Percentiles rank a stretch among this genome's conserved stretches.
These are phyloP conservation scores for Wickerhamiella nectarea DNA, from an alignment of 805 yeast species.

Conservation along the genomic window DNA sequence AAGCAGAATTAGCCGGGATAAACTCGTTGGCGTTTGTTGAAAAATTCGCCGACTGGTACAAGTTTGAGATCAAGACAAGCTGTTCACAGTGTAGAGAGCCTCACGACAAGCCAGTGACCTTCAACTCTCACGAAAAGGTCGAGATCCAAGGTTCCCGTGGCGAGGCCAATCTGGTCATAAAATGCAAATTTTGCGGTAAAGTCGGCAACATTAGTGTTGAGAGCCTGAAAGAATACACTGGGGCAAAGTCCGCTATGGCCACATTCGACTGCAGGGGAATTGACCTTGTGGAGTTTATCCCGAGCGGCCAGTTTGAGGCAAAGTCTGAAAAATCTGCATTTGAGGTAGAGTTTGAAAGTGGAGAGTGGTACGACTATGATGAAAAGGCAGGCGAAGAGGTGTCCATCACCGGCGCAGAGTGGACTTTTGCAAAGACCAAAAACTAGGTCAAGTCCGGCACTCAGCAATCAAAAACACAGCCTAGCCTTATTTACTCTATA, in stretches of 20 bases:
- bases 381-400: slow-evolving; percentile 73
- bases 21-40: slow-evolving; percentile 49
- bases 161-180: slow-evolving; percentile 68
- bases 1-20: slow-evolving; percentile 42
- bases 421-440: slow-evolving; percentile 38
- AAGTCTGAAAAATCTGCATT: slow-evolving; percentile 43
- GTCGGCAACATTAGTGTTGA: slow-evolving; percentile 25
- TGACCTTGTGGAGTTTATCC: slow-evolving; percentile 53
- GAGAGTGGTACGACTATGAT: slow-evolving; percentile 93
- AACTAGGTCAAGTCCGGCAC: background rate
- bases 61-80: slow-evolving; percentile 56
- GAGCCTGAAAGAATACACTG: slow-evolving; percentile 23
- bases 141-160: slow-evolving; percentile 57
- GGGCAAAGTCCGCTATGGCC: slow-evolving; percentile 37
- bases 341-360: slow-evolving; percentile 58
- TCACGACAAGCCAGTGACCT: slow-evolving; percentile 56
- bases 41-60: slow-evolving; percentile 45
- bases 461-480: no score
- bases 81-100: slow-evolving; percentile 71
- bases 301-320: slow-evolving; percentile 29
- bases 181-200: slow-evolving; percentile 50
- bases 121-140: slow-evolving; percentile 42
- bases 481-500: no score
- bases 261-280: slow-evolving; percentile 79
- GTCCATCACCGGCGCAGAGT: slow-evolving; percentile 56